Base-by-base conservation (phyloP, 106 monocot genomes). In the Gastrodia elata region DNA sequence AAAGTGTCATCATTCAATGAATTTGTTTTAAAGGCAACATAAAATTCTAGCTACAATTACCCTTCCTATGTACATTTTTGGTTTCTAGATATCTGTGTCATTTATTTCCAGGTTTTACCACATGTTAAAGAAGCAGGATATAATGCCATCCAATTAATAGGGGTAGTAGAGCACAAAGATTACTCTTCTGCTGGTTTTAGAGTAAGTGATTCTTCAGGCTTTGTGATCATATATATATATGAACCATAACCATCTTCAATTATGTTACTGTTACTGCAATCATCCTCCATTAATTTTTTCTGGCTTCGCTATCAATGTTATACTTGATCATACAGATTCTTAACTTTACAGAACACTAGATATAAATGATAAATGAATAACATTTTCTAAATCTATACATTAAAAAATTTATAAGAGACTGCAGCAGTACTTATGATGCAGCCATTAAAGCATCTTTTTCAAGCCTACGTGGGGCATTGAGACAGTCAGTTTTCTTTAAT, bases 131-230 rank as follows among this genome's bases (percentile, higher is more conserved):
- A 85, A 56, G 81, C 86, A 65, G 93, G 98, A 77, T 98, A 98
- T 68, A 98, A 98, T 84, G 86, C 82, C 28, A 87, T 98, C 72
- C 93, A 98, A 68, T 33, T 98, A 56, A 78, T 98, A 65, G 98
- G 98, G 22, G 24, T 88, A 64, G 74, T 87, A 41, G 98, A 98
- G 70, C 98, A 98, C 52, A 85, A 73, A 77, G 98, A 98, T 82
- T 98, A 98, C 82, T 91, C 98, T 35, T 98, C 98, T 73, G 86
- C 89, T 83, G 98, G 98, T 55, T 98, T 88, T 71, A 98, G 90
- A 80, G 97, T 90, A 22, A 85, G 83, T 74, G 67, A 32, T 64
- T 32, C 9, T 64, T 64, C 16, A 2, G 14, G 28, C 36, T 32
- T 33, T 67, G 67, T 37, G 35, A 5, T 8, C 20, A 3, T 37